Percentiles rank a stretch among this genome's conserved stretches.
Conservation (phyloP, 2,329 filamentous ascomycete genomes). For the Cercospora beticola region DNA sequence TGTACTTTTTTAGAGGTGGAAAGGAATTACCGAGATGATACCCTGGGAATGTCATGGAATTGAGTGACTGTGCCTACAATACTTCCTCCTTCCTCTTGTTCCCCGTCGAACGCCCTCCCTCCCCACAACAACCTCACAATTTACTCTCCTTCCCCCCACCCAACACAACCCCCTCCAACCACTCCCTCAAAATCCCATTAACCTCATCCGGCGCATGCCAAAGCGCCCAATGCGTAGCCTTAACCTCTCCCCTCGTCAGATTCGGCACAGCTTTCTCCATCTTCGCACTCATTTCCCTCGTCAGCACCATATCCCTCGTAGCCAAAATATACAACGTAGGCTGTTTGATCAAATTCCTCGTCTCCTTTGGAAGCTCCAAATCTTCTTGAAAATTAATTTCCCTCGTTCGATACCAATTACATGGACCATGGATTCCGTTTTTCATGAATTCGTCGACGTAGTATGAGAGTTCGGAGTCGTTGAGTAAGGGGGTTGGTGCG, state of each 20-base stretch:
- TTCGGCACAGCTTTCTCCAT: slow-evolving; percentile 70
- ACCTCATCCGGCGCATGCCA: slow-evolving; percentile 69
- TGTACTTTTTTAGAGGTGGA: background rate
- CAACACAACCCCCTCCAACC: slow-evolving; percentile 61
- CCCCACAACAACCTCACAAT: slow-evolving; percentile 37
- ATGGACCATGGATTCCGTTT: slow-evolving; percentile 72
- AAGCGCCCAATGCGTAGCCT: slow-evolving; percentile 78
- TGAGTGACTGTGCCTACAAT: background rate
- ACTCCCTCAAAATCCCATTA: slow-evolving; percentile 67
- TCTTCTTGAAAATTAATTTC: slow-evolving; percentile 78
- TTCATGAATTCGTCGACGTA: slow-evolving; percentile 72
- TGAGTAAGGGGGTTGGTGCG: slow-evolving; percentile 57
- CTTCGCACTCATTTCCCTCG: slow-evolving; percentile 64
- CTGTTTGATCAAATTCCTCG: slow-evolving; percentile 37
- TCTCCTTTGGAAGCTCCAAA: slow-evolving; percentile 32
- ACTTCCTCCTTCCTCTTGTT: no score
- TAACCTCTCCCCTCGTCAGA: slow-evolving; percentile 65
- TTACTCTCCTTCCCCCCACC: slow-evolving; percentile 43
- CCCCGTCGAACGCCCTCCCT: no score
- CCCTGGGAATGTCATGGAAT: slow-evolving; percentile 2
- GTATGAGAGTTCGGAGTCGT: slow-evolving; percentile 69
- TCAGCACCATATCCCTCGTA: slow-evolving; percentile 68
- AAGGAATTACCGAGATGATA: background rate
- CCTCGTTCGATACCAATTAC: slow-evolving; percentile 68
- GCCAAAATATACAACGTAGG: slow-evolving; percentile 74